Conservation (phyloP, 2,329 filamentous ascomycete species). For the Teratosphaeriaceae sp. region DNA sequence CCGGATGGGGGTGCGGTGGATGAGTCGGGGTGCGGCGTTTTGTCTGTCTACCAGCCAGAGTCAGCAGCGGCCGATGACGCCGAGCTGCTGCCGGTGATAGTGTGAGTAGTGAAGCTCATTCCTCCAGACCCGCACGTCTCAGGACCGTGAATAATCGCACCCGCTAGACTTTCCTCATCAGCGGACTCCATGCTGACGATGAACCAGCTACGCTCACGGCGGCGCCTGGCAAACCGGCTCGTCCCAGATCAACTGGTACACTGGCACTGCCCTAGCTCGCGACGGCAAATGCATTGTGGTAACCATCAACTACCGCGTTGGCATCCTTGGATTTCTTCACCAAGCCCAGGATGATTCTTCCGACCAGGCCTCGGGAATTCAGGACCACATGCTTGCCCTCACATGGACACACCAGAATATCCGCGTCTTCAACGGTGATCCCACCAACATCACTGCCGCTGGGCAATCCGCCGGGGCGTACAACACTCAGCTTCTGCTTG, state of each 20-base stretch:
- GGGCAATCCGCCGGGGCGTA: constrained; percentile 2
- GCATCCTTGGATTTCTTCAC: constrained; percentile 1
- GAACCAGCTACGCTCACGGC: constrained; percentile 1
- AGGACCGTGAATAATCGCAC: background rate
- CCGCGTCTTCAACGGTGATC: constrained; percentile 2
- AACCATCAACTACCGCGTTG: constrained; percentile 1
- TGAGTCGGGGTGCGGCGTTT: background rate
- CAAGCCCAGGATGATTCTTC: no score
- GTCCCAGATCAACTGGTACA: constrained; percentile 3
- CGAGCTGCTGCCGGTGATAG: constrained; percentile 1
- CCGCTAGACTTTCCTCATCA: background rate
- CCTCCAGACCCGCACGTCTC: background rate
- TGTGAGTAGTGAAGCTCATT: background rate
- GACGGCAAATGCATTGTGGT: constrained; percentile 2
- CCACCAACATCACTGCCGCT: background rate
- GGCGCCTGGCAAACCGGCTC: constrained; percentile 3
- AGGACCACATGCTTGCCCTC: constrained; percentile 2
- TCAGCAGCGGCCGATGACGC: background rate
- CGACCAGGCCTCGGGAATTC: background rate
- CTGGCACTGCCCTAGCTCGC: constrained; percentile 1
- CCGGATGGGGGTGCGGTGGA: constrained; percentile 1
- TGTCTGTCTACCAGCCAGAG: constrained; percentile 3
- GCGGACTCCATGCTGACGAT: background rate
- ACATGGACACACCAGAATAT: constrained; percentile 1
- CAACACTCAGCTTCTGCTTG: constrained; percentile 4